phyloP scores from a whole-genome alignment of 164 flowering plant species.

The Liriodendron chinense region DNA sequence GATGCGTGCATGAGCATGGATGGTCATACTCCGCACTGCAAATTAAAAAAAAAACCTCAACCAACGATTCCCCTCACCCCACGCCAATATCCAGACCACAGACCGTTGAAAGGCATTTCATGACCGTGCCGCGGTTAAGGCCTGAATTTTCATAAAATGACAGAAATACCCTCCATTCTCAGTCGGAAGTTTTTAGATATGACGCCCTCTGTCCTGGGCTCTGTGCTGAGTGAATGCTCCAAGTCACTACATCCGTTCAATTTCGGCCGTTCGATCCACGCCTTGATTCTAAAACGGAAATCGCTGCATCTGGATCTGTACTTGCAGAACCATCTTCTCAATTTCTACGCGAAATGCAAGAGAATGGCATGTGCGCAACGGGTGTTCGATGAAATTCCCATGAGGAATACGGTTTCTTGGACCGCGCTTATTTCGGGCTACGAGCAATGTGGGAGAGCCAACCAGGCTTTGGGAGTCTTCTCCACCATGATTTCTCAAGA shows the following conservation, averaged over 20 bases:
- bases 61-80: too few species aligned
- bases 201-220: constrained; percentile 8
- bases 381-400: constrained; percentile 58
- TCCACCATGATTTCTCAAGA: constrained; percentile 17
- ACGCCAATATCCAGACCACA: too few species aligned
- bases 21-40: too few species aligned
- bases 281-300: constrained; percentile 37
- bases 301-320: constrained; percentile 23
- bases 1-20: too few species aligned
- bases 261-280: constrained; percentile 37
- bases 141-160: neutral
- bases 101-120: too few species aligned
- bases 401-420: constrained; percentile 64
- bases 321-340: constrained; percentile 57
- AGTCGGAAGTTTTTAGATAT: neutral
- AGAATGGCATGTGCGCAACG: constrained; percentile 29
- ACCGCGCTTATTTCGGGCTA: constrained; percentile 74
- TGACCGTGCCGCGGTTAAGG: too few species aligned
- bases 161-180: neutral
- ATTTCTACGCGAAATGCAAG: constrained; percentile 62
- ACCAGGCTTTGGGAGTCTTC: constrained; percentile 40
- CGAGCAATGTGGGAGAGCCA: constrained; percentile 43
- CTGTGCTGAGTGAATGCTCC: constrained; percentile 9
- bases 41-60: too few species aligned
- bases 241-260: constrained; percentile 6